Evolutionary conservation across 1,284 basidiomycete species (phyloP).

Genomic region (Cryptococcus sp.): DNA sequence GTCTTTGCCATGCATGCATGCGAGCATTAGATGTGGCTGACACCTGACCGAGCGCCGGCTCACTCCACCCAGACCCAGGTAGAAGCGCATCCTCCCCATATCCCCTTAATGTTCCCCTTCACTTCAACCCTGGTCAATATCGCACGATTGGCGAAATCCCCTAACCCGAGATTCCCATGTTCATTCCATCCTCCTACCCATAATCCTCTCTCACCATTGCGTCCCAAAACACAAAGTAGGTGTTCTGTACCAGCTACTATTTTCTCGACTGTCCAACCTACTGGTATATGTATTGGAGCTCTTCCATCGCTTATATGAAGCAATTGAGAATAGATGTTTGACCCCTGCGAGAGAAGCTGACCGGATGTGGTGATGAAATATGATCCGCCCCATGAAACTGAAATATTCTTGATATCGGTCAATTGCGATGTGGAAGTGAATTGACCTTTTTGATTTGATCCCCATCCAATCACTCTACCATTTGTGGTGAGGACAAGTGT

Average conservation of each 20-base stretch:
- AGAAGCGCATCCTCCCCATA: slow-evolving; percentile 35
- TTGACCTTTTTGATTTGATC: slow-evolving; percentile 68
- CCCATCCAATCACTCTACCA: slow-evolving; percentile 55
- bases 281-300: slow-evolving; percentile 8
- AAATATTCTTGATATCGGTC: slow-evolving; percentile 46
- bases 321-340: slow-evolving; percentile 66
- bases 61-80: slow-evolving; percentile 27
- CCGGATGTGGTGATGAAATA: slow-evolving; percentile 51
- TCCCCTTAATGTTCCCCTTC: slow-evolving; percentile 13
- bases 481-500: slow-evolving; percentile 57
- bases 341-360: slow-evolving; percentile 57
- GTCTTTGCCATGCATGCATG: too few species aligned
- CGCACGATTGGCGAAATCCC: slow-evolving; percentile 54
- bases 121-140: slow-evolving; percentile 44
- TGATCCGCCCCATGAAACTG: slow-evolving; percentile 79
- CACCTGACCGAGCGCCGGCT: too few species aligned
- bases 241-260: slow-evolving; percentile 76
- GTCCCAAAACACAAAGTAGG: slow-evolving; percentile 51
- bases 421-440: slow-evolving; percentile 50
- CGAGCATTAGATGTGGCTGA: too few species aligned
- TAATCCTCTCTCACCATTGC: slow-evolving; percentile 49
- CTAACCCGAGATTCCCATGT: slow-evolving; percentile 80
- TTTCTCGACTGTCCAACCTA: slow-evolving; percentile 25
- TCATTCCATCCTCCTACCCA: slow-evolving; percentile 95
- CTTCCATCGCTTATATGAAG: slow-evolving; percentile 7